Base-by-base conservation (phyloP, 2,329 filamentous ascomycete species). In the Colletotrichum musae region DNA sequence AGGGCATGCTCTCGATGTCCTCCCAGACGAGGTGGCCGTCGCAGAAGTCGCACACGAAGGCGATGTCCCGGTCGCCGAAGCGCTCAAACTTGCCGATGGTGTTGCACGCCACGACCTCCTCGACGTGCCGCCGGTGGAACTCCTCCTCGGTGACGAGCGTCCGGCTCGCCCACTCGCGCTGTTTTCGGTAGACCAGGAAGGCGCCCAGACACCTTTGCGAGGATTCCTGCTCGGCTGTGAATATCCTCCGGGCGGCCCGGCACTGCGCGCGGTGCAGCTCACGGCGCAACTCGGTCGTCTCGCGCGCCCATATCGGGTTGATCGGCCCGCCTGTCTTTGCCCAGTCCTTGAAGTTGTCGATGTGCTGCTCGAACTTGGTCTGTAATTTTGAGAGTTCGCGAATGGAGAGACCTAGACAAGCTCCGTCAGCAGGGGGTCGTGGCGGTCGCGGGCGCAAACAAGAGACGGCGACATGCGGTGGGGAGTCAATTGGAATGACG, bases 21-120 rank as follows among this genome's bases (percentile, higher is more conserved):
- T 87, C 82, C 88, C 88, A 90, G 24, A 90, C 78, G 26, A 90
- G 78, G 74, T 87, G 87, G 2, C 88, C 88, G 74, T 89, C 87
- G 78, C 88, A 90, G 74, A 86, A 90, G 77, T 90, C 87, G 79
- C 88, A 90, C 7, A 88, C 81, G 73, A 89, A 90, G 7, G 85
- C 87, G 56, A 89, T 82, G 69, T 89, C 87, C 47, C 77, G 75
- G 39, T 88, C 84, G 50, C 83, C 86, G 60, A 89, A 85, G 15
- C 87, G 83, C 77, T 88, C 85, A 70, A 89, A 89, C 32, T 81
- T 80, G n/a, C 88, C 88, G 2, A 87, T 81, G 4, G 77, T 75
- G 72, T 87, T 87, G 77, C 87, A 89, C 26, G 81, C 78, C 36
- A 80, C 79, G 5, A 89, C 79, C 75, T 87, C 87, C 67, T 88